A percentile compares a stretch with the other conserved stretches of the same genome.
Evolutionary conservation across 2,329 filamentous ascomycete genomes (phyloP).

Genomic region (Meredithiella fracta): DNA sequence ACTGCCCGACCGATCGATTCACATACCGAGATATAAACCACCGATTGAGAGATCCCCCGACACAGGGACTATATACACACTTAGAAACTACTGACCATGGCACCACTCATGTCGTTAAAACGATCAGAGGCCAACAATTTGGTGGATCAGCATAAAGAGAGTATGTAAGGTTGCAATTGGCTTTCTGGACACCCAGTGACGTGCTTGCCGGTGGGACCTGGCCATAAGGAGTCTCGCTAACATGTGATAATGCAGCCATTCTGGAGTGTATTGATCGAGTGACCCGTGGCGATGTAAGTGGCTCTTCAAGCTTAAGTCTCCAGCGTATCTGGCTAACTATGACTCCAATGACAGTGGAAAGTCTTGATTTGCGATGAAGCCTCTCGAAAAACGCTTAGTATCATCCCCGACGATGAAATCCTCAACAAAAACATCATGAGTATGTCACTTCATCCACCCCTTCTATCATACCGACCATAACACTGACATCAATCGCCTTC

Average conservation of each 20-base stretch:
- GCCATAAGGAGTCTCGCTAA: constrained; percentile 8
- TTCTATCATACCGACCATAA: background rate
- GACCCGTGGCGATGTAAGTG: constrained; percentile 56
- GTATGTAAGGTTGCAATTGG: constrained; percentile 17
- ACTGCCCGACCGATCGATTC: too few relatives aligned
- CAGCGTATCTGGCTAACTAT: background rate
- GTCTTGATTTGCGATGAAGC: constrained; percentile 76
- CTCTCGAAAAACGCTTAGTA: constrained; percentile 75
- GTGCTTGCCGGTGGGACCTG: background rate
- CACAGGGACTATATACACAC: too few relatives aligned
- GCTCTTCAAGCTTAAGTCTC: background rate
- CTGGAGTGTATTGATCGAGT: constrained; percentile 59
- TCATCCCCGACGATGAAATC: constrained; percentile 88
- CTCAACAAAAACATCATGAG: constrained; percentile 93
- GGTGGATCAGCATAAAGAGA: constrained; percentile 44
- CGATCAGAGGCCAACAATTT: too few relatives aligned
- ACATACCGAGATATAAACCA: too few relatives aligned
- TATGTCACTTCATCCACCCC: constrained; percentile 30
- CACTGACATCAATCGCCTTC: constrained; percentile 14
- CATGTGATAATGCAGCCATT: constrained; percentile 37
- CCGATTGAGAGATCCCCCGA: too few relatives aligned
- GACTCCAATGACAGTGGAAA: constrained; percentile 60
- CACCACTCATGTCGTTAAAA: constrained; percentile 39
- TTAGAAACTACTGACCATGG: too few relatives aligned
- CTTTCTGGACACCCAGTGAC: background rate